Percentiles rank a stretch among this genome's conserved stretches.
phyloP scores from a whole-genome alignment of 1,284 basidiomycete species.

The Boletus semigastroideus region DNA sequence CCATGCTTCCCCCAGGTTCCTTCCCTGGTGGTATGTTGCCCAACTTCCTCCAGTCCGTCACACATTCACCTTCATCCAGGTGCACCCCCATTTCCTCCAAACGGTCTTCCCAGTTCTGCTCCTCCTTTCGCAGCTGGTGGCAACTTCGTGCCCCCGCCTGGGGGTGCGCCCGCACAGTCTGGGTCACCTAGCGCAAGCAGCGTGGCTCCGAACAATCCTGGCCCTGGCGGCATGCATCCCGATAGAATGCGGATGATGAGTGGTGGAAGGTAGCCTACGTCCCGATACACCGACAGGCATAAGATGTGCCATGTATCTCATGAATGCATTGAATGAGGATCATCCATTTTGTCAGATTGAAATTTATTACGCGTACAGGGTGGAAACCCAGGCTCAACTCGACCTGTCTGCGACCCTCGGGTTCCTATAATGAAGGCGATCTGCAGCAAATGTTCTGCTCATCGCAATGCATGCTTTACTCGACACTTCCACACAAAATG shows the following conservation, averaged over 20 bases:
- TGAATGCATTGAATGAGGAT: not conserved
- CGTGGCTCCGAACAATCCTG: slow-evolving; percentile 34
- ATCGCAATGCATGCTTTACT: slow-evolving; percentile 22
- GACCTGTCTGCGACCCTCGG: slow-evolving; percentile 1
- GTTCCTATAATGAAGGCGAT: slow-evolving; percentile 19
- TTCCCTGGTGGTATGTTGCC: slow-evolving; percentile 42
- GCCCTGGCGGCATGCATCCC: slow-evolving; percentile 73
- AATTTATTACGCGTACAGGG: not conserved
- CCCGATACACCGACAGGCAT: not conserved
- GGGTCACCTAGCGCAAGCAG: slow-evolving; percentile 20
- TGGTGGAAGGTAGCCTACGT: slow-evolving; percentile 19
- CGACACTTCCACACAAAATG: slow-evolving; percentile 42
- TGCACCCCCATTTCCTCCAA: slow-evolving; percentile 63
- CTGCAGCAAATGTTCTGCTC: slow-evolving; percentile 28
- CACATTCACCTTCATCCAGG: slow-evolving; percentile 29
- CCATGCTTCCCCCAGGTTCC: slow-evolving; percentile 38
- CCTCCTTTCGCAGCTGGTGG: slow-evolving; percentile 50
- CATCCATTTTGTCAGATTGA: not conserved
- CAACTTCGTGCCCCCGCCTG: slow-evolving; percentile 37
- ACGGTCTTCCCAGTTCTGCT: slow-evolving; percentile 39
- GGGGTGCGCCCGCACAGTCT: slow-evolving; percentile 34
- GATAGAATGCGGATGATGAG: slow-evolving; percentile 84
- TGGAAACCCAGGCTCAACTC: not conserved
- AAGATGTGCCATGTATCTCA: not conserved
- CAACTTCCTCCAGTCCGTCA: not conserved